These are phyloP conservation scores for Scheffersomyces stipitis DNA, from an alignment of 805 yeast genomes.

Conservation along the genomic window DNA sequence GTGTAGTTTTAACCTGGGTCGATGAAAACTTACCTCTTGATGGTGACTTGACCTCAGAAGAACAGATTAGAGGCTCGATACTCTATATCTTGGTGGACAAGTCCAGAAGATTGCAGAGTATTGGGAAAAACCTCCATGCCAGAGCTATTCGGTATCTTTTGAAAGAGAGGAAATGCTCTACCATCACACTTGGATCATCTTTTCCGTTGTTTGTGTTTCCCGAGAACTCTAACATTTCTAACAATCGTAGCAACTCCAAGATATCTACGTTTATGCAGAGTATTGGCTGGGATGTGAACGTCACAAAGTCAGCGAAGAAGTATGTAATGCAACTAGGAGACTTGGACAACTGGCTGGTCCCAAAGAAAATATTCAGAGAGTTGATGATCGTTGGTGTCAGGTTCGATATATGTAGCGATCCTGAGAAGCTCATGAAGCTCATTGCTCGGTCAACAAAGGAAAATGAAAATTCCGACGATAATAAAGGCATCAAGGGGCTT, in stretches of 20 bases:
- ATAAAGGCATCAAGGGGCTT: constrained; percentile 19
- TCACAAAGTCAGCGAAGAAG: constrained; percentile 17
- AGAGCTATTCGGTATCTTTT: constrained; percentile 51
- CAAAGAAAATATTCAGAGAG: constrained; percentile 53
- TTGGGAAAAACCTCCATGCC: constrained; percentile 54
- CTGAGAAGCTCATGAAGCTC: constrained; percentile 42
- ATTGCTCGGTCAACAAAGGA: constrained; percentile 23
- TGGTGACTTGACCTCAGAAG: constrained; percentile 12
- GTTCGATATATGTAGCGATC: constrained; percentile 52
- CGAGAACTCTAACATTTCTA: constrained; percentile 18
- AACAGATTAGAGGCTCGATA: constrained; percentile 37
- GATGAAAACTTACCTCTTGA: constrained; percentile 19
- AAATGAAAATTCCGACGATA: constrained; percentile 19
- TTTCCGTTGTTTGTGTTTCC: constrained; percentile 48
- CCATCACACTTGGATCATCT: constrained; percentile 42
- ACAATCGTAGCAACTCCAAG: constrained; percentile 18
- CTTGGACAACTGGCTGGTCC: constrained; percentile 50
- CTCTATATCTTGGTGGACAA: constrained; percentile 52
- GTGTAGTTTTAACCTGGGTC: constrained; percentile 55
- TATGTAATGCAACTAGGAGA: constrained; percentile 43
- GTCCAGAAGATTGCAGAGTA: constrained; percentile 52
- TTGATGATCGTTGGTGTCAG: constrained; percentile 57
- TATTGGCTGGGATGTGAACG: constrained; percentile 40
- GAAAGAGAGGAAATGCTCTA: constrained; percentile 41
- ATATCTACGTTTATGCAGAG: constrained; percentile 33